Percentiles rank a stretch among this genome's conserved stretches.
Evolutionary conservation across 306 rosid genomes (phyloP).

Genomic region (Trifolium dubium): DNA sequence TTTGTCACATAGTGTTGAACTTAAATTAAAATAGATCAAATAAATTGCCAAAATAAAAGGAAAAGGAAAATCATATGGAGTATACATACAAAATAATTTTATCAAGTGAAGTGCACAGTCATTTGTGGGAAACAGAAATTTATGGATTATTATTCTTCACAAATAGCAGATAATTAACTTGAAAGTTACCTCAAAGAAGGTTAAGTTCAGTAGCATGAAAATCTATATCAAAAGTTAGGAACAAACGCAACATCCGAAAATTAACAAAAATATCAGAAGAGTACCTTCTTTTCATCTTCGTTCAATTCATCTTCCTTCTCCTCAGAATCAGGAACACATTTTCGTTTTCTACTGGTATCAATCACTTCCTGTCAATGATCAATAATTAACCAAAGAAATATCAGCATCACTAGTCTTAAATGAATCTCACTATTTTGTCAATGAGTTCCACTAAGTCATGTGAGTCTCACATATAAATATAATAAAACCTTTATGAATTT

Average conservation of each 20-base stretch:
- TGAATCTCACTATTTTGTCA: neutral
- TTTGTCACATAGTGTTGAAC: neutral
- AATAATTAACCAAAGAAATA: conserved; percentile 38
- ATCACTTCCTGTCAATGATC: conserved; percentile 47
- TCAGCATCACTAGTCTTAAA: conserved; percentile 10
- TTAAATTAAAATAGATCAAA: conserved; percentile 8
- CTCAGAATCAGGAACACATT: conserved; percentile 58
- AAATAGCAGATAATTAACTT: conserved; percentile 19
- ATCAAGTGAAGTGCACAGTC: conserved; percentile 23
- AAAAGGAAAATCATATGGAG: conserved; percentile 5
- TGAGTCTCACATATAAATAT: neutral
- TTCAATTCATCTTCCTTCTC: conserved; percentile 56
- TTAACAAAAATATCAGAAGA: conserved; percentile 20
- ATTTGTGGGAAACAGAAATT: conserved; percentile 17
- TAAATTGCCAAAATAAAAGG: conserved; percentile 6
- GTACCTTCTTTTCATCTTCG: conserved; percentile 70
- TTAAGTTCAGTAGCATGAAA: conserved; percentile 15
- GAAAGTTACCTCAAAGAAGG: conserved; percentile 14
- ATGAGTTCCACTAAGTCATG: neutral
- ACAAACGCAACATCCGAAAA: conserved; percentile 29
- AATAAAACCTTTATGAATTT: neutral
- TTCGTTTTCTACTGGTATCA: conserved; percentile 47
- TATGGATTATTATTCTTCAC: neutral
- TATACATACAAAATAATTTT: conserved; percentile 44
- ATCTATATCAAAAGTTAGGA: conserved; percentile 2